phyloP scores from a whole-genome alignment of 2,329 filamentous ascomycete genomes.

The Aspergillus eucalypticola region DNA sequence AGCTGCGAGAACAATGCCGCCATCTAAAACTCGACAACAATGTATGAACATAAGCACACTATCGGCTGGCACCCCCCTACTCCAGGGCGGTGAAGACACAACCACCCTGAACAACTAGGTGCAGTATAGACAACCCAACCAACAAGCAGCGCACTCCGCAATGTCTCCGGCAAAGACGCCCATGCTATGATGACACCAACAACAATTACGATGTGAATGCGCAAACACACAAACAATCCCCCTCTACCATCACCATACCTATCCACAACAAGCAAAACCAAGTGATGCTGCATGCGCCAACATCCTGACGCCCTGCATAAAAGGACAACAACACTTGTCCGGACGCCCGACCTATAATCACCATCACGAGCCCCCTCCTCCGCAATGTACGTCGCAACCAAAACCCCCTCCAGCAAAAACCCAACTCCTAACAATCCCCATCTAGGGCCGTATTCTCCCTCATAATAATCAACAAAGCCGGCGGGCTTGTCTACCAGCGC shows the following conservation, averaged over 20 bases:
- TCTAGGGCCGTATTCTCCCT: slow-evolving; percentile 88
- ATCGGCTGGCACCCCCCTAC: neutral
- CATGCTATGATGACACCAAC: slow-evolving; percentile 3
- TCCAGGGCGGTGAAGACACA: neutral
- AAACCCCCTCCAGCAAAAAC: slow-evolving; percentile 1
- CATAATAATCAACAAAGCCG: slow-evolving; percentile 98
- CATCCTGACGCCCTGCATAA: neutral
- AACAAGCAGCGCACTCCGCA: slow-evolving; percentile 8
- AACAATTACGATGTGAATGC: slow-evolving; percentile 3
- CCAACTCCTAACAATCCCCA: neutral
- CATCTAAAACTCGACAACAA: neutral
- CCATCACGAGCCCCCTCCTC: neutral
- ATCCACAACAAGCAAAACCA: neutral
- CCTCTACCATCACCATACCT: neutral
- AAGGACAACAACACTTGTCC: neutral
- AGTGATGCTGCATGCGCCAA: neutral
- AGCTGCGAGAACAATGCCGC: neutral
- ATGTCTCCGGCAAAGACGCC: neutral
- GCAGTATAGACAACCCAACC: slow-evolving; percentile 11
- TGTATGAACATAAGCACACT: neutral
- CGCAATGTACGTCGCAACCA: slow-evolving; percentile 24
- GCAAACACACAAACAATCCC: neutral
- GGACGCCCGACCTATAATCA: neutral
- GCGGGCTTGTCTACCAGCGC: slow-evolving; percentile 92
- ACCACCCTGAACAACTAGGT: neutral